A percentile compares a stretch with the other conserved stretches of the same genome.
Evolutionary conservation across 345 rosid genomes (phyloP).

Genomic region (Cardamine occulta): DNA sequence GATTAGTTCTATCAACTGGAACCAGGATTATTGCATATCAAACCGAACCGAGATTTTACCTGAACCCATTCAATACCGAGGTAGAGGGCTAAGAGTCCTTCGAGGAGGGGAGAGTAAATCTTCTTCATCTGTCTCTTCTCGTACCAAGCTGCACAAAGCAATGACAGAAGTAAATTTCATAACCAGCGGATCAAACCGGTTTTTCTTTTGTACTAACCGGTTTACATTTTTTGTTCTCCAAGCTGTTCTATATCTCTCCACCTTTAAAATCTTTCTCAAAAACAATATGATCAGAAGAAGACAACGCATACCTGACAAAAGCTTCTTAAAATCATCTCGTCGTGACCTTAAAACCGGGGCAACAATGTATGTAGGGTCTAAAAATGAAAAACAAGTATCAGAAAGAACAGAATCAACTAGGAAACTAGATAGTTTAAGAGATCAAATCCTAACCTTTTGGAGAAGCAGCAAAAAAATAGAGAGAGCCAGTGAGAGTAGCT

Average conservation of each 20-base stretch:
- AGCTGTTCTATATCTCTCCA: not conserved
- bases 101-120: slow-evolving; percentile 93
- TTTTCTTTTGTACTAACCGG: slow-evolving; percentile 6
- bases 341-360: slow-evolving; percentile 80
- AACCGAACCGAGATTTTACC: slow-evolving; percentile 48
- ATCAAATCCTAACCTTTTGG: slow-evolving; percentile 68
- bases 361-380: slow-evolving; percentile 89
- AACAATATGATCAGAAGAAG: slow-evolving; percentile 1
- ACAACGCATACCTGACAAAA: slow-evolving; percentile 68
- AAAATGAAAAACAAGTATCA: slow-evolving; percentile 33
- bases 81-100: slow-evolving; percentile 88
- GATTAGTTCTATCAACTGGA: not conserved
- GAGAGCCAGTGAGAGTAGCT: slow-evolving; percentile 88
- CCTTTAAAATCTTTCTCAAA: not conserved
- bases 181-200: slow-evolving; percentile 5
- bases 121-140: slow-evolving; percentile 96
- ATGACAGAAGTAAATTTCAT: not conserved
- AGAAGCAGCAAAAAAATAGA: slow-evolving; percentile 86
- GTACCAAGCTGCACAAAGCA: slow-evolving; percentile 80
- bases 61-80: slow-evolving; percentile 95
- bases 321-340: slow-evolving; percentile 79
- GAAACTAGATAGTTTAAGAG: not conserved
- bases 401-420: not conserved
- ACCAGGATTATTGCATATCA: not conserved
- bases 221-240: not conserved